These are phyloP conservation scores for Blepharisma japonicum DNA, from an alignment of 73 alveolate genomes.

Conservation along the genomic window DNA sequence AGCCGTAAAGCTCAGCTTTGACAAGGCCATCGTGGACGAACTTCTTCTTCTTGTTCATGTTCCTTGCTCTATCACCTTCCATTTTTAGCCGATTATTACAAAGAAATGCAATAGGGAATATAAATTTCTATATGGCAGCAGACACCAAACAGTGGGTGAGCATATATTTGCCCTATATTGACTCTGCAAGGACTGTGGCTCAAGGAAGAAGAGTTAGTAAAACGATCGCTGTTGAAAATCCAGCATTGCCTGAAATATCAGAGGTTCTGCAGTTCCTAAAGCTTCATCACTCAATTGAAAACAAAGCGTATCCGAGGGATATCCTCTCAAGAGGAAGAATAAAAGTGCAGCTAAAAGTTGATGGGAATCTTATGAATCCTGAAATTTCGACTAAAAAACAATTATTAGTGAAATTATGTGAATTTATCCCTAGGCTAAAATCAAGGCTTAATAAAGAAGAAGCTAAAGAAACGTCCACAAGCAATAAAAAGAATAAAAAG, in stretches of 20 bases:
- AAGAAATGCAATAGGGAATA: too few relatives aligned
- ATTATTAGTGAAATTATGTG: neutral
- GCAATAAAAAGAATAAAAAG: conserved; percentile 18
- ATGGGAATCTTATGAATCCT: neutral
- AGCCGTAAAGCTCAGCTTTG: conserved; percentile 95
- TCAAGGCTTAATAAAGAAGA: conserved; percentile 13
- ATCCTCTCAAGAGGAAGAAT: conserved; percentile 22
- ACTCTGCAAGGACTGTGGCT: neutral
- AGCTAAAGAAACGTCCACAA: neutral
- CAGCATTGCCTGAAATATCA: conserved; percentile 12
- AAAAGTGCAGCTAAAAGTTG: neutral
- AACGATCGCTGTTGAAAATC: neutral
- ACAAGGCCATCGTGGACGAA: conserved; percentile 91
- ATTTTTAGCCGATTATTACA: conserved; percentile 4
- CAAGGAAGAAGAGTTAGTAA: conserved; percentile 19
- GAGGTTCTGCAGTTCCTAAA: neutral
- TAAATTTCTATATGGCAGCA: neutral
- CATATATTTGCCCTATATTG: neutral
- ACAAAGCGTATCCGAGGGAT: conserved; percentile 27
- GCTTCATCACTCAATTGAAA: conserved; percentile 26
- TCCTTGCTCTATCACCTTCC: conserved; percentile 35
- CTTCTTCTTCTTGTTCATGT: conserved; percentile 74
- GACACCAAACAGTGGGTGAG: neutral
- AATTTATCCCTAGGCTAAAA: neutral
- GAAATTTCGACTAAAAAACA: neutral